Base-by-base conservation (phyloP, 2,329 filamentous ascomycete genomes). In the Colletotrichum musae region DNA sequence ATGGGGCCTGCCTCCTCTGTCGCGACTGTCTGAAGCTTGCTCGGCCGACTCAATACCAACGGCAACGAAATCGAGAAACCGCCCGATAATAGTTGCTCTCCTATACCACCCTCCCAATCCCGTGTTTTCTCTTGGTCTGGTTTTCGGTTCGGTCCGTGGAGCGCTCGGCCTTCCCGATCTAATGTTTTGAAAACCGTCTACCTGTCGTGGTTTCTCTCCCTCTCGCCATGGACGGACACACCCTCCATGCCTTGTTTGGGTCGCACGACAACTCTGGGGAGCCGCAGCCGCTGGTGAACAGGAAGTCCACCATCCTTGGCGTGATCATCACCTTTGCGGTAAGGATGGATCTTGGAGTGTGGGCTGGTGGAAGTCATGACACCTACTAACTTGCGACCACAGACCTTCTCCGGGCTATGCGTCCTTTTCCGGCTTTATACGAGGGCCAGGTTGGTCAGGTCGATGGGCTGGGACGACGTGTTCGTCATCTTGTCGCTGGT, bases 381-480 rank as follows among this genome's bases (percentile, higher is more conserved):
- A 36, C 10, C 9, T 36, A 36, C 9, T 36, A 10, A 36, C 32
- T 7, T 41, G 0, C 21, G 47, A 56, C 4, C 41, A 36, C 12
- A 80, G 78, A 43, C 73, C 16, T 9, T 78, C 6, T 73, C 77
- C 4, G 78, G 76, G 75, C 48, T 77, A 47, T 79, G 74, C 54
- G 76, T 78, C 50, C 68, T 63, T 12, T 64, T 77, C 58, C 72
- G 77, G 21, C 57, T 79, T 21, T 77, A 77, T 24, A 74, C 76
- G 6, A 75, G 79, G 15, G 70, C 74, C 26, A 51, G 58, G 21
- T 71, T 74, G 36, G 66, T 79, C 36, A 71, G 68, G 32, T 75
- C 75, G 21, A 61, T 78, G 5, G 79, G 80, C 18, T 79, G 74
- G 76, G 80, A 81, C 57, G 79, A 81, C 68, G 28, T 80, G 1